Evolutionary conservation across 2,329 filamentous ascomycete genomes (phyloP).

Genomic region (Chalaropsis ovoidea): DNA sequence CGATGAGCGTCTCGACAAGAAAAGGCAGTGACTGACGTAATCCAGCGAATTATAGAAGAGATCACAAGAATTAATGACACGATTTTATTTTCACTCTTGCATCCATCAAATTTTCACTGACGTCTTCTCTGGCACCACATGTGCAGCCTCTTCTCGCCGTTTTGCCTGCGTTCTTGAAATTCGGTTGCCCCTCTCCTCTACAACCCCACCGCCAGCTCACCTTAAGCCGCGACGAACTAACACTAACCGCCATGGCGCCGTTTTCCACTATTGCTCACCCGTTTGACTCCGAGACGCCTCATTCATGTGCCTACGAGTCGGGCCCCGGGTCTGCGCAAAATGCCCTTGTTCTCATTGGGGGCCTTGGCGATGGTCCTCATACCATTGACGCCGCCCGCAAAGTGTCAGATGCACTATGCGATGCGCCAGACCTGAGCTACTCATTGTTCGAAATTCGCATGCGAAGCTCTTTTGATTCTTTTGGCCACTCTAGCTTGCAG

Average conservation of each 20-base stretch:
- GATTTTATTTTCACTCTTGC: too few relatives aligned
- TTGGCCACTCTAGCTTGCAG: constrained; percentile 41
- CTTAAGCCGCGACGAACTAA: too few relatives aligned
- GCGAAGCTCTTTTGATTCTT: constrained; percentile 45
- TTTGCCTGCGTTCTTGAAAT: neutral
- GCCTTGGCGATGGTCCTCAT: constrained; percentile 59
- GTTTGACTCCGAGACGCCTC: constrained; percentile 35
- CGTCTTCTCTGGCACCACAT: neutral
- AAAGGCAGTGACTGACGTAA: neutral
- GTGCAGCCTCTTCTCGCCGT: neutral
- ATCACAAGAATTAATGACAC: neutral
- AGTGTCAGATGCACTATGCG: constrained; percentile 39
- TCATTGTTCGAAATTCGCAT: constrained; percentile 49
- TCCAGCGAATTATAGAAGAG: too few relatives aligned
- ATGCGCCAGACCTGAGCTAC: constrained; percentile 35
- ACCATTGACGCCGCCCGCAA: constrained; percentile 48
- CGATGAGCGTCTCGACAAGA: neutral
- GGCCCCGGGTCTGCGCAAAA: constrained; percentile 39
- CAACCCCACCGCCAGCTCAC: too few relatives aligned
- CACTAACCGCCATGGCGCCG: constrained; percentile 26
- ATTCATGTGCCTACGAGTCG: constrained; percentile 41
- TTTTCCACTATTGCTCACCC: constrained; percentile 41
- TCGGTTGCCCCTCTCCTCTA: too few relatives aligned
- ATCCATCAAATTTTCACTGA: neutral
- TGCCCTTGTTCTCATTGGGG: constrained; percentile 59